These are phyloP conservation scores for Beauveria australis DNA, from an alignment of 2,329 filamentous ascomycete genomes.

Conservation along the genomic window DNA sequence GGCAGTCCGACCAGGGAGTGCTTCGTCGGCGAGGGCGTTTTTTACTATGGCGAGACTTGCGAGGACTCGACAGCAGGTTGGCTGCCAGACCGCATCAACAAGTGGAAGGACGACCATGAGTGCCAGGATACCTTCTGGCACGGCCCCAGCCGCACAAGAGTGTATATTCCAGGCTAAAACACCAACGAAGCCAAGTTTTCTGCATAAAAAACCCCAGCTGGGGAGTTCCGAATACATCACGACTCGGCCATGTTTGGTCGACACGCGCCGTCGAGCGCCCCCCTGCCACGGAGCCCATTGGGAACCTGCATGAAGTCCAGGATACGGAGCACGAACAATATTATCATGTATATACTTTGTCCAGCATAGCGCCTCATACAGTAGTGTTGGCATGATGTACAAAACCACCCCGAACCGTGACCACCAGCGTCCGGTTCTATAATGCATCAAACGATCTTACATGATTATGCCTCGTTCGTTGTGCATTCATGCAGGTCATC, in stretches of 20 bases:
- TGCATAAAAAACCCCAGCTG: no score
- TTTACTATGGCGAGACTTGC: slow-evolving; percentile 1
- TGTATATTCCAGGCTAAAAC: not conserved
- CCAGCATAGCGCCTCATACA: not conserved
- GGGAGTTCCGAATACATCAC: not conserved
- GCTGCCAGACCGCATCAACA: not conserved
- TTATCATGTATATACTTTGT: not conserved
- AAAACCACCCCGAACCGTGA: not conserved
- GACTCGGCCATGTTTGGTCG: no score
- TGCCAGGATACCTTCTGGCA: not conserved
- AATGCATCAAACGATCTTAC: not conserved
- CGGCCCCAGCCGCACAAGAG: not conserved
- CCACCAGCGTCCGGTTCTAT: not conserved
- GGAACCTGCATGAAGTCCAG: not conserved
- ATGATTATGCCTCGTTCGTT: not conserved
- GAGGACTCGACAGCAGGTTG: not conserved
- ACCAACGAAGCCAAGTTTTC: not conserved
- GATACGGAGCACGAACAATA: not conserved
- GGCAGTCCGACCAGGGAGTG: not conserved
- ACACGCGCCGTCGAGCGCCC: no score
- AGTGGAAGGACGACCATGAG: not conserved
- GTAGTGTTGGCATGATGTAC: not conserved
- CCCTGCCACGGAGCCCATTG: not conserved
- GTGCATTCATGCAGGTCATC: no score
- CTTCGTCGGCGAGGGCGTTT: not conserved